Conservation (phyloP, 805 yeast genomes). For the Starmerella riodocensis region DNA sequence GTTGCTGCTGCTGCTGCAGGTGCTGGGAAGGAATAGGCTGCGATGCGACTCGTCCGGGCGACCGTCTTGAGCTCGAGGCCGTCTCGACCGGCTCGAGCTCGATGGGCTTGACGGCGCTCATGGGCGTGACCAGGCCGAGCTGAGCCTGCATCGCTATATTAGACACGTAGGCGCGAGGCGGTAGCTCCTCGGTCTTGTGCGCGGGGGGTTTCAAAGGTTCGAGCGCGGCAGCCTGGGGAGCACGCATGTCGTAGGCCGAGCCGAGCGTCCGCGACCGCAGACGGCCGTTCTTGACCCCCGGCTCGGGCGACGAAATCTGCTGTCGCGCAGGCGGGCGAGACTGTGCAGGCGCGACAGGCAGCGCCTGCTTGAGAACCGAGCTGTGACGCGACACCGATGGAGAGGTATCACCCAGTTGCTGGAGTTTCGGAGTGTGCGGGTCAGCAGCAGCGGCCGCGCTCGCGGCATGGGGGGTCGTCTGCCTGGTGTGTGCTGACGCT, state of each 20-base stretch:
- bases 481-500: too few relatives aligned
- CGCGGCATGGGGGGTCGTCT: too few relatives aligned
- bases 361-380: not conserved
- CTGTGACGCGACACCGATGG: too few relatives aligned
- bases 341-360: not conserved
- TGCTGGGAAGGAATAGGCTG: constrained; percentile 7
- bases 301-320: not conserved
- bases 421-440: too few relatives aligned
- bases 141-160: constrained; percentile 10
- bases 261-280: constrained; percentile 17
- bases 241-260: constrained; percentile 7
- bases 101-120: constrained; percentile 6
- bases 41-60: constrained; percentile 3
- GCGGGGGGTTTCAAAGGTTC: not conserved
- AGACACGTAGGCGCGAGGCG: constrained; percentile 11
- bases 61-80: not conserved
- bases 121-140: constrained; percentile 10
- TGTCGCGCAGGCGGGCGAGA: not conserved
- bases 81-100: constrained; percentile 1
- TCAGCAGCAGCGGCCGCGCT: too few relatives aligned
- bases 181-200: not conserved
- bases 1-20: not conserved
- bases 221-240: not conserved
- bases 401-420: too few relatives aligned
- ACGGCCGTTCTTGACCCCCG: constrained; percentile 8